Conservation (phyloP, 495 filamentous ascomycete species). For the Penicillium lividum region DNA sequence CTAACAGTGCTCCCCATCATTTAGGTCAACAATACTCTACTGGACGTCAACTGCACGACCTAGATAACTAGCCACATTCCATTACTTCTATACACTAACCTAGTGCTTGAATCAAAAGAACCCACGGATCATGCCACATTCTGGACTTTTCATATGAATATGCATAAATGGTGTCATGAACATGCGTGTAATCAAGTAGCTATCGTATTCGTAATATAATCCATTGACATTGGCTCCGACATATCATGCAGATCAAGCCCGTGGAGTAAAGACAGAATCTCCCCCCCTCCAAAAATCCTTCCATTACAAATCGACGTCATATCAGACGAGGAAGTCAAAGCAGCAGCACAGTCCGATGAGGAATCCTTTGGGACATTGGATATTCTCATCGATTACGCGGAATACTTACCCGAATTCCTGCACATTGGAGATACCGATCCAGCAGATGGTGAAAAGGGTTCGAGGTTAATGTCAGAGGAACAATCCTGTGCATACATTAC, state of each 20-base stretch:
- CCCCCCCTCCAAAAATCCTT: slow-evolving; percentile 40
- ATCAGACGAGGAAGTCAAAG: slow-evolving; percentile 34
- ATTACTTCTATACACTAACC: background rate
- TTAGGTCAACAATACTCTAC: slow-evolving; percentile 37
- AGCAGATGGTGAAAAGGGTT: slow-evolving; percentile 45
- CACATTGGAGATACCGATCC: slow-evolving; percentile 45
- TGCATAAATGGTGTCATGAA: background rate
- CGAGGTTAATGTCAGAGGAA: slow-evolving; percentile 49
- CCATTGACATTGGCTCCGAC: background rate
- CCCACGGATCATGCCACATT: background rate
- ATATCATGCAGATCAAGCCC: slow-evolving; percentile 30
- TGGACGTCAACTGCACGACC: slow-evolving; percentile 46
- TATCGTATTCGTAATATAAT: background rate
- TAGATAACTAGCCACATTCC: background rate
- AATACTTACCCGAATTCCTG: slow-evolving; percentile 34
- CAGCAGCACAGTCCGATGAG: slow-evolving; percentile 30
- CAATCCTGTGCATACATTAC: slow-evolving; percentile 44
- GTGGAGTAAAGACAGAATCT: slow-evolving; percentile 39
- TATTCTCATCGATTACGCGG: slow-evolving; percentile 59
- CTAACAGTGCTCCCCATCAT: background rate
- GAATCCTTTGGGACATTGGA: slow-evolving; percentile 42
- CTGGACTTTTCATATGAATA: background rate
- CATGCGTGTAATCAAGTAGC: too few relatives aligned
- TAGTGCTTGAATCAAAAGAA: background rate
- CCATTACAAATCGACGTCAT: slow-evolving; percentile 46